These are phyloP conservation scores for Juncus effusus DNA, from an alignment of 176 grass and related monocot species.

Conservation along the genomic window DNA sequence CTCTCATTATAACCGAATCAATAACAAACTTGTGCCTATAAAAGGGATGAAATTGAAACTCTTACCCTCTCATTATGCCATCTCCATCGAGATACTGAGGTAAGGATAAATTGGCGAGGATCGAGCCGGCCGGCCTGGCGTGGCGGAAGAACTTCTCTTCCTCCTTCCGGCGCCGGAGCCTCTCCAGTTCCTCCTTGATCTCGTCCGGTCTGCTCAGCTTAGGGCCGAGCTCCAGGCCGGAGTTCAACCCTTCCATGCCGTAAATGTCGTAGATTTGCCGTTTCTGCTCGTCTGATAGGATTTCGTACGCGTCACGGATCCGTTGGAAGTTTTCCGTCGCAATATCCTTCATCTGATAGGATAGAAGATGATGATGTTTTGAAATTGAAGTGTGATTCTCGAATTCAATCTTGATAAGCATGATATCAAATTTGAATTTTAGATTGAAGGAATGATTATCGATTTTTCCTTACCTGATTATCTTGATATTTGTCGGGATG, in stretches of 20 bases:
- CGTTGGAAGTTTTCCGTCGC: conserved; percentile 95
- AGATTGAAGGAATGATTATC: neutral
- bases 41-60: neutral
- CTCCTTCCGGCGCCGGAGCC: conserved; percentile 58
- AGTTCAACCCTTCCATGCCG: conserved; percentile 95
- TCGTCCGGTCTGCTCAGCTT: conserved; percentile 85
- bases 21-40: neutral
- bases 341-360: conserved; percentile 81
- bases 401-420: neutral
- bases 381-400: conserved; percentile 6
- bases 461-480: conserved; percentile 29
- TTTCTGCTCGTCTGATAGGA: conserved; percentile 80
- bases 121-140: conserved; percentile 45
- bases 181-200: conserved; percentile 87
- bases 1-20: too few species aligned
- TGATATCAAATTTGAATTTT: neutral
- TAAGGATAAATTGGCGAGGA: conserved; percentile 64
- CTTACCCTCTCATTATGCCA: conserved; percentile 80
- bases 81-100: conserved; percentile 62
- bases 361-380: conserved; percentile 17
- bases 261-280: conserved; percentile 98
- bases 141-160: conserved; percentile 65
- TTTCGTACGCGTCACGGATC: conserved; percentile 83
- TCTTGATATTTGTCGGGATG: conserved; percentile 88
- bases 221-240: conserved; percentile 85